Evolutionary conservation across 495 filamentous ascomycete species (phyloP).

Genomic region (Oidiodendron maius): DNA sequence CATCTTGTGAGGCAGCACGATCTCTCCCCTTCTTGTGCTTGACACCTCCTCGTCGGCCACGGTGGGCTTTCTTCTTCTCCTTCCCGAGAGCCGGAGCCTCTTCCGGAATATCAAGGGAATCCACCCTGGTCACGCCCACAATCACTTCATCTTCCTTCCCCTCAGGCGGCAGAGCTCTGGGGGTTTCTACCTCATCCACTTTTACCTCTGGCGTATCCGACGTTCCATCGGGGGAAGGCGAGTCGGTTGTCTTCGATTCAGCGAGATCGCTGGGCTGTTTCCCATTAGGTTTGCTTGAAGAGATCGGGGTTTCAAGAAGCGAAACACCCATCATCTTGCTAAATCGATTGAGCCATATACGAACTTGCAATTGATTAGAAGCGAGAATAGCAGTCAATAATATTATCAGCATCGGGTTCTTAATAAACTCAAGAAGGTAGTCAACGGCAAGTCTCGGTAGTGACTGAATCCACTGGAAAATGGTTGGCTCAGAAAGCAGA

Average conservation of each 20-base stretch:
- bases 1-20: slow-evolving; percentile 26
- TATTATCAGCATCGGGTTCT: slow-evolving; percentile 39
- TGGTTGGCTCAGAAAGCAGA: slow-evolving; percentile 11
- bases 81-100: slow-evolving; percentile 36
- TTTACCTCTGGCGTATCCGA: slow-evolving; percentile 25
- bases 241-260: neutral
- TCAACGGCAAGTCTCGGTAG: slow-evolving; percentile 31
- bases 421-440: slow-evolving; percentile 35
- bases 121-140: neutral
- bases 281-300: neutral
- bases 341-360: slow-evolving; percentile 5
- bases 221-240: neutral
- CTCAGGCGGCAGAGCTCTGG: slow-evolving; percentile 8
- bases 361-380: slow-evolving; percentile 6
- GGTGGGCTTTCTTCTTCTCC: slow-evolving; percentile 65
- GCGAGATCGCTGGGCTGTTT: neutral
- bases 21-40: slow-evolving; percentile 55
- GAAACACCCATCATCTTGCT: neutral
- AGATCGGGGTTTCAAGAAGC: neutral
- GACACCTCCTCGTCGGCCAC: slow-evolving; percentile 77
- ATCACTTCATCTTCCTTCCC: slow-evolving; percentile 17
- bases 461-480: slow-evolving; percentile 29
- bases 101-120: slow-evolving; percentile 4
- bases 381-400: slow-evolving; percentile 25
- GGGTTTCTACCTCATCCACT: slow-evolving; percentile 22